Percentiles rank a stretch among this genome's conserved stretches.
phyloP scores from a whole-genome alignment of 2,329 filamentous ascomycete species.

The Pezicula neosporulosa region DNA sequence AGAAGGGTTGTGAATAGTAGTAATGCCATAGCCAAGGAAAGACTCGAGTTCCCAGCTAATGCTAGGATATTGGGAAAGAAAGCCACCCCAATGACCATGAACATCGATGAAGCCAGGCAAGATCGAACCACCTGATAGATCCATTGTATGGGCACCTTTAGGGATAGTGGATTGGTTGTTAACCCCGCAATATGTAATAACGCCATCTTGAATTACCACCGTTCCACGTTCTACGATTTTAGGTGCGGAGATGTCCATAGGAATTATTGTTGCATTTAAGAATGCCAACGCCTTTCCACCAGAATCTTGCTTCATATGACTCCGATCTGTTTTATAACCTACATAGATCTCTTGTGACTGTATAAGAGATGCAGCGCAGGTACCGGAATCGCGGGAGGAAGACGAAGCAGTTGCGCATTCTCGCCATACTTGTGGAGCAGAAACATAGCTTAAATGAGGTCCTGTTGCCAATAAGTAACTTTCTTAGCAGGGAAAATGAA shows the following conservation, averaged over 20 bases:
- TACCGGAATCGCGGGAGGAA: not conserved
- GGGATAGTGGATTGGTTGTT: not conserved
- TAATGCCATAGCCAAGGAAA: not conserved
- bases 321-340: not conserved
- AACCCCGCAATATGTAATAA: not conserved
- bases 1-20: not conserved
- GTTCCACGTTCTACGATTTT: not conserved
- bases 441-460: not conserved
- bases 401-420: not conserved
- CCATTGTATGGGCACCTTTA: not conserved
- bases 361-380: not conserved
- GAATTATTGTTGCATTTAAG: not conserved
- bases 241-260: not conserved
- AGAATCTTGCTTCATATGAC: not conserved
- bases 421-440: not conserved
- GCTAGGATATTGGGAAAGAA: not conserved
- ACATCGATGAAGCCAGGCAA: not conserved
- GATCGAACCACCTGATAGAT: not conserved
- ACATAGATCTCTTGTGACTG: not conserved
- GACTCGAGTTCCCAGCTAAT: not conserved
- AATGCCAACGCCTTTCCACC: not conserved
- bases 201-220: not conserved
- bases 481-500: not conserved
- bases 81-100: not conserved
- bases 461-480: too few relatives aligned